phyloP scores from a whole-genome alignment of 192 early-diverging fungal species.

The Gonapodya prolifera region DNA sequence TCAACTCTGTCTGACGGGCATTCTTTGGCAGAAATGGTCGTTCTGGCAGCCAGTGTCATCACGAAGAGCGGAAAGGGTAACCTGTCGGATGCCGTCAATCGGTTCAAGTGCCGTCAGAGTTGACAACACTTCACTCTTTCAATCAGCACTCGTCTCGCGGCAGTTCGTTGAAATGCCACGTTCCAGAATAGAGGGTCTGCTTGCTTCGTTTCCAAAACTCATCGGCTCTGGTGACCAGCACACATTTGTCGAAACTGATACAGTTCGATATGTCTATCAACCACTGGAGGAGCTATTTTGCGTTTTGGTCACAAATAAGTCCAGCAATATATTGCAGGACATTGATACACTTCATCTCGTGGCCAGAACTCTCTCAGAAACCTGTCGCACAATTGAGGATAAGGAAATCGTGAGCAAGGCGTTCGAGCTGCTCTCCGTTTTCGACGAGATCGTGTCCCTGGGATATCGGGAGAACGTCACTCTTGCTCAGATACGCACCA shows the following conservation, averaged over 20 bases:
- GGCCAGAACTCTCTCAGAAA: conserved; percentile 79
- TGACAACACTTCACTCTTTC: background rate
- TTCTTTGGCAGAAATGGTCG: conserved; percentile 37
- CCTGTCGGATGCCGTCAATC: background rate
- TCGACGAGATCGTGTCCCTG: conserved; percentile 91
- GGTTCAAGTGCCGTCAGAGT: conserved; percentile 5
- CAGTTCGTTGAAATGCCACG: conserved; percentile 97
- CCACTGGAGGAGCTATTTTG: conserved; percentile 90
- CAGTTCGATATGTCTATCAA: conserved; percentile 97
- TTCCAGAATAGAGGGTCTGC: conserved; percentile 88
- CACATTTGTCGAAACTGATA: conserved; percentile 93
- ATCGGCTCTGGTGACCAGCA: conserved; percentile 83
- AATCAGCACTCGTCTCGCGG: conserved; percentile 69
- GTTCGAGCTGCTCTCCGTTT: conserved; percentile 81
- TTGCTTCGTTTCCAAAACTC: conserved; percentile 95
- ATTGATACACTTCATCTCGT: conserved; percentile 93
- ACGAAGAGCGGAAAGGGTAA: conserved; percentile 88
- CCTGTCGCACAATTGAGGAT: conserved; percentile 75
- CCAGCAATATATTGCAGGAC: conserved; percentile 96
- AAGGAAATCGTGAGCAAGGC: conserved; percentile 71
- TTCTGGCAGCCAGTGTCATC: conserved; percentile 78
- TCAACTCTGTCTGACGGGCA: no score
- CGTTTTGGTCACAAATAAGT: conserved; percentile 89
- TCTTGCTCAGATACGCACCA: conserved; percentile 80
- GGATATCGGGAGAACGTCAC: conserved; percentile 82